Base-by-base conservation (phyloP, 176 grass and related monocot species). In the Chloris gayana region DNA sequence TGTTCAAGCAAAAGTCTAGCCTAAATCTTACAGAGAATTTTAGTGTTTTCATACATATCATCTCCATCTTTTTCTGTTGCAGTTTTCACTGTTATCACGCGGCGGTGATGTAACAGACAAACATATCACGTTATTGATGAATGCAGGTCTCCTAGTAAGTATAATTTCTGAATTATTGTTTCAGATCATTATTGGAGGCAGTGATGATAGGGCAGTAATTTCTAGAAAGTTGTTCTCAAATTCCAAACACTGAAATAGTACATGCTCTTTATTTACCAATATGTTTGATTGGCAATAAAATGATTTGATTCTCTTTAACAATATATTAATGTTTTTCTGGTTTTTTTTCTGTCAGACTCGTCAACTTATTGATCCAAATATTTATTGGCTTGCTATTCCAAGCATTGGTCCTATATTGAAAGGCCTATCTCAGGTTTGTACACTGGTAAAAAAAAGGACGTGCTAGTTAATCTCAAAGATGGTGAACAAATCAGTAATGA, bases 301-400 rank as follows among this genome's bases (percentile, higher is more conserved):
- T 59, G 65, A 47, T 57, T 32, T 41, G 17, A 46, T 79, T 41
- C 42, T 68, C 7, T 74, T 85, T 18, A 83, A 34, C 29, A 51
- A 1, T 24, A 78, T 37, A 33, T 67, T 50, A 37, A 11, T 80
- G 6, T 53, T 86, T 89, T 45, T 77, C 8, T 26, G 65, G 17
- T 70, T 8, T 13, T 41, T 34, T 71, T 84, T 76, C 30, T 63
- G 85, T 65, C 87, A 97, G 93, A 97, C 85, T n/a, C 86, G 88
- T 30, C 93, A 93, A 86, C 68, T 97, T 76, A 89, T 93, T 87
- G 90, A 93, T 91, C 88, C 91, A 41, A 93, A 93, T 77, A 82
- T 89, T 75, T 97, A 97, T 77, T 97, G 91, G 93, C 93, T 97
- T 87, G 74, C 88, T 53, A 91, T 97, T 89, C 93, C 90, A 87